Evolutionary conservation across 1,284 basidiomycete genomes (phyloP), one percentile per base, ranked within the genome.

Genomic region (Entoloma clypeatum): DNA sequence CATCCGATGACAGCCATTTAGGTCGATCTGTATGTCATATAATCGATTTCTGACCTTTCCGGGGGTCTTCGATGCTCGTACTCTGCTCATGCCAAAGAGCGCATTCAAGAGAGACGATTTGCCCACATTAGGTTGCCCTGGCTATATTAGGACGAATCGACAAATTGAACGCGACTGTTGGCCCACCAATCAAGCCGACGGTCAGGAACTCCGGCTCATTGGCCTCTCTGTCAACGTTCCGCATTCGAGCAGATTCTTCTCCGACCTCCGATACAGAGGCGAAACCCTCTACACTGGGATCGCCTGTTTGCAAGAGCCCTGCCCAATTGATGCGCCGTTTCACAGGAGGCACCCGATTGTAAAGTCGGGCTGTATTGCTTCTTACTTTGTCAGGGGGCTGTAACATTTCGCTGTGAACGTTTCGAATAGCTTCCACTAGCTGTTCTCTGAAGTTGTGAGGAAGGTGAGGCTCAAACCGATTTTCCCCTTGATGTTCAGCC

Each of bases 61-160:
- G 1, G 93, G 92, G 0, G 90, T 95, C 48, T 82, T 81, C 3
- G 88, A 92, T 3, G 92, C 91, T 48, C 83, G 75, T 1, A 95
- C 92, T 57, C 79, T 85, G 37, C 74, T 76, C n/a, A 71, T 68
- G 9, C 90, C 92, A 50, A 97, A 87, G 3, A 97, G 65, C 0
- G 92, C 92, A 57, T 97, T 97, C 31, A 97, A 64, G 2, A 96
- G 67, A 1, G 88, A 92, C 0, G 88, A 92, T 59, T 97, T 97
- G 19, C 92, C 93, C 23, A 95, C 92, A 58, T 95, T 96, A 7
- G 92, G 92, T 57, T 95, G 92, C 7, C 89, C 87, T 88, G 48
- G 24, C 10, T 17, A 43, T 28, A 44, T 16, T 34, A 31, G 34
- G 26, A 32, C 27, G 22, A 25, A 34, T 18, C 30, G 31, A 38